Conservation (phyloP, 345 rosid genomes). For the Brassica juncea region DNA sequence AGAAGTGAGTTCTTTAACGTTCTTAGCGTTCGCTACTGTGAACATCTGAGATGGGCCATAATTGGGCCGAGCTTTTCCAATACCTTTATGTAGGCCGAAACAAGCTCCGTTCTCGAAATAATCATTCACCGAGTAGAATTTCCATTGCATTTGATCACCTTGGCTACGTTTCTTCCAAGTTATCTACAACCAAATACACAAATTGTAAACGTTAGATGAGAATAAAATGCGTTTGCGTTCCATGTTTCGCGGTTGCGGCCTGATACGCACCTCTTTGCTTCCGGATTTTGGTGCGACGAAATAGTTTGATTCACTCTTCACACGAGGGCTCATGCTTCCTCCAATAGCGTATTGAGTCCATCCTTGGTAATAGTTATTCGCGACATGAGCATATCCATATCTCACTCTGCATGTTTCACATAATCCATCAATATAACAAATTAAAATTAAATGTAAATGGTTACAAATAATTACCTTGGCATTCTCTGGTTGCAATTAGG, state of each 20-base stretch:
- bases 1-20: conserved; percentile 48
- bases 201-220: neutral
- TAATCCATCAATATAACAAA: neutral
- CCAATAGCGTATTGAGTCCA: conserved; percentile 10
- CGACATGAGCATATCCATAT: conserved; percentile 16
- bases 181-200: neutral
- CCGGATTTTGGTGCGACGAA: conserved; percentile 13
- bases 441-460: too few relatives aligned
- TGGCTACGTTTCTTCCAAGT: conserved; percentile 14
- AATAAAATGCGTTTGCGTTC: neutral
- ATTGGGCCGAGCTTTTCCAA: conserved; percentile 51
- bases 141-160: conserved; percentile 44
- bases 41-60: conserved; percentile 49
- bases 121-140: conserved; percentile 59
- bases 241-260: neutral
- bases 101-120: conserved; percentile 63
- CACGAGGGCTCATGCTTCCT: conserved; percentile 12
- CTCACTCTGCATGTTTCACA: conserved; percentile 52
- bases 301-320: conserved; percentile 14
- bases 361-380: neutral
- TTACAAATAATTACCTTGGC: conserved; percentile 51
- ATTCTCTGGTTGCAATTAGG: conserved; percentile 85
- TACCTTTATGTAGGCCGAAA: conserved; percentile 47
- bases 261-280: conserved; percentile 3
- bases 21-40: conserved; percentile 47